These are phyloP conservation scores for Neopestalotiopsis sp. DNA, from an alignment of 2,329 filamentous ascomycete genomes.

Conservation along the genomic window DNA sequence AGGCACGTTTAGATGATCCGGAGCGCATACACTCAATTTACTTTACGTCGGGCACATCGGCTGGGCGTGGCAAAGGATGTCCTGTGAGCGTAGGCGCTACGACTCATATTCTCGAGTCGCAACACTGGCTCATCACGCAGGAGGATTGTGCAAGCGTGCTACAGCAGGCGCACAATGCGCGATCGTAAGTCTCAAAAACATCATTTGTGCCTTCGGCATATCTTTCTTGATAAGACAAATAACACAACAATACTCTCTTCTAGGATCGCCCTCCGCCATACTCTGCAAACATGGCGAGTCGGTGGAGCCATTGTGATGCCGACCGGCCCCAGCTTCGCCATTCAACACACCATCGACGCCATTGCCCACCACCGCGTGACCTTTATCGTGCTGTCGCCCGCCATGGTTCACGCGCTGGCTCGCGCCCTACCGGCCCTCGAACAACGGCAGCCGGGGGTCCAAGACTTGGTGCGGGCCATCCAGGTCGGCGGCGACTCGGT, in stretches of 20 bases:
- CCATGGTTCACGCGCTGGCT: conserved; percentile 23
- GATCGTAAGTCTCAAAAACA: neutral
- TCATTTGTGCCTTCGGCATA: neutral
- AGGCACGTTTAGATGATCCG: conserved; percentile 11
- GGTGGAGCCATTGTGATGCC: conserved; percentile 20
- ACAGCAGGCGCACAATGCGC: conserved; percentile 23
- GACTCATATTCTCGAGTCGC: conserved; percentile 21
- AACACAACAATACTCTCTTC: neutral
- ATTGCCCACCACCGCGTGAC: conserved; percentile 16
- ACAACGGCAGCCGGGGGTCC: neutral
- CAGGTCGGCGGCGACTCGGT: conserved; percentile 24
- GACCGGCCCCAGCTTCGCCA: conserved; percentile 18
- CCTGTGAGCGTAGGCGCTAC: conserved; percentile 18
- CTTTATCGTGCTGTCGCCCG: conserved; percentile 22
- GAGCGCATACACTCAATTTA: conserved; percentile 20
- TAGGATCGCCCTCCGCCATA: conserved; percentile 20
- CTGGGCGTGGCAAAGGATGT: conserved; percentile 20
- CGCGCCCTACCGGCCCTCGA: neutral
- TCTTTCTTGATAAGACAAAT: neutral
- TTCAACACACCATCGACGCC: conserved; percentile 17
- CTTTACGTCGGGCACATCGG: conserved; percentile 24
- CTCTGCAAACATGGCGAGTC: conserved; percentile 22
- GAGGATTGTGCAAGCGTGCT: conserved; percentile 8
- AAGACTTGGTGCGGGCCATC: conserved; percentile 15
- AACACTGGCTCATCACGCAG: conserved; percentile 20